Evolutionary conservation across 2,329 filamentous ascomycete species (phyloP).

Genomic region (Trichoderma pleuroti): DNA sequence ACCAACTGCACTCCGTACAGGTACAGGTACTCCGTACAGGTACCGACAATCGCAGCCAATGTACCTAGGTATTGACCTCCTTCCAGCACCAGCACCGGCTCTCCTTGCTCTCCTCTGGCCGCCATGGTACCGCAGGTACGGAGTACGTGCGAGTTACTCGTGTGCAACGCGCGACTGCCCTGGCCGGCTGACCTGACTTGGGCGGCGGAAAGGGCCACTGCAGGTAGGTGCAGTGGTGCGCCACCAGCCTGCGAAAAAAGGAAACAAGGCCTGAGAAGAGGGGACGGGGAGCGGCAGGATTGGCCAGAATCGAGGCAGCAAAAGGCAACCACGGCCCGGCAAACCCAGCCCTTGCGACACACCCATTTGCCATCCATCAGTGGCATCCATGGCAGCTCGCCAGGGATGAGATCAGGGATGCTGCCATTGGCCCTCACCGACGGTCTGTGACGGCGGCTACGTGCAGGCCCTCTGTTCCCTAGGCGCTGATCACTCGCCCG

Average conservation of each 20-base stretch:
- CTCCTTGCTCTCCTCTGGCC: not conserved
- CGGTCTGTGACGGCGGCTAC: slow-evolving; percentile 24
- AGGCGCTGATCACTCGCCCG: slow-evolving; percentile 22
- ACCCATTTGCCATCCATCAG: not conserved
- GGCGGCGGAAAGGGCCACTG: not conserved
- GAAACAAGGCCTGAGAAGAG: not conserved
- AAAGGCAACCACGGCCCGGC: not conserved
- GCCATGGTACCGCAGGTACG: not conserved
- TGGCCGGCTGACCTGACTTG: not conserved
- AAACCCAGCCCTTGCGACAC: slow-evolving; percentile 15
- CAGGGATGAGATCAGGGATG: not conserved
- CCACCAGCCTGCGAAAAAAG: not conserved
- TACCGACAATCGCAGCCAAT: not conserved
- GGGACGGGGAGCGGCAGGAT: slow-evolving; percentile 1
- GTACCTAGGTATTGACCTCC: not conserved
- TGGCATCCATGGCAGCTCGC: slow-evolving; percentile 8
- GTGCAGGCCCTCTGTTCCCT: slow-evolving; percentile 20
- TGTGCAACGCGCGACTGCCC: not conserved
- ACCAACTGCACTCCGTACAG: too few species aligned
- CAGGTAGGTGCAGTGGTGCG: not conserved
- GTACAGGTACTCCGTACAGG: not conserved
- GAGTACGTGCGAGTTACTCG: not conserved
- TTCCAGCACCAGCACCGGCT: not conserved
- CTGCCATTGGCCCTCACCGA: slow-evolving; percentile 23
- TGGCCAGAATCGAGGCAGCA: not conserved